Evolutionary conservation across 169 alveolate species (phyloP), one percentile per base, ranked within the genome.

Genomic region (Cryptosporidium canis): DNA sequence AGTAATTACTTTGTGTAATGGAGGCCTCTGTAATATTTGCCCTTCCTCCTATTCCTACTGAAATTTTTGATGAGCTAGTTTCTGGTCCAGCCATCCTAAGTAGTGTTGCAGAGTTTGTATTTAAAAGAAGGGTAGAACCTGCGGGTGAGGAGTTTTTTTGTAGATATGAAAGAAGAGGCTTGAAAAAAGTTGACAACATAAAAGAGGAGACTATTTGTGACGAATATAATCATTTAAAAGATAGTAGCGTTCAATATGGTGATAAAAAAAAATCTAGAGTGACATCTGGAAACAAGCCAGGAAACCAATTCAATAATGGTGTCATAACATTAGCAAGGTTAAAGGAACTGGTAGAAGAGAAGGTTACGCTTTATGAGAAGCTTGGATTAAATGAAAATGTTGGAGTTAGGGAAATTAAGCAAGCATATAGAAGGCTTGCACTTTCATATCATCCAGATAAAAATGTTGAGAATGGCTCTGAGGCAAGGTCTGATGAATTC

Each of bases 361-460:
- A 39, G 43, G 64, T 58, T 39, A 77, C 87, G 21, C 72, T 77
- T 64, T 92, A 94, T 70, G 71, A 92, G 27, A 77, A 93, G 53
- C 58, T 94, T 21, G 93, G 93, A 14, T 83, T 94, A 5, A 70
- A 31, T 14, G 83, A 90, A 67, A 51, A 77, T 61, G 92, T 91
- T 12, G 56, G 92, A 29, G 85, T 71, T 3, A 90, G 91, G 14
- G 92, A 90, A 43, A 94, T 94, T 45, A 92, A 92, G 27, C 90
- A 92, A 65, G 94, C 95, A 29, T 94, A 91, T 72, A 85, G 91
- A 44, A 91, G 85, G 68, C 55, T 83, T 1, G 94, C 87, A 0
- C 83, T 90, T 5, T 90, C 67, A 43, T 65, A 87, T 77, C 96
- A 94, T 90, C 95, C 96, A 11, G 96, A 92, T 70, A 94, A 94